Evolutionary conservation across 2,329 filamentous ascomycete genomes (phyloP), one percentile per base, ranked within the genome.

Genomic region (Aureobasidium subglaciale): DNA sequence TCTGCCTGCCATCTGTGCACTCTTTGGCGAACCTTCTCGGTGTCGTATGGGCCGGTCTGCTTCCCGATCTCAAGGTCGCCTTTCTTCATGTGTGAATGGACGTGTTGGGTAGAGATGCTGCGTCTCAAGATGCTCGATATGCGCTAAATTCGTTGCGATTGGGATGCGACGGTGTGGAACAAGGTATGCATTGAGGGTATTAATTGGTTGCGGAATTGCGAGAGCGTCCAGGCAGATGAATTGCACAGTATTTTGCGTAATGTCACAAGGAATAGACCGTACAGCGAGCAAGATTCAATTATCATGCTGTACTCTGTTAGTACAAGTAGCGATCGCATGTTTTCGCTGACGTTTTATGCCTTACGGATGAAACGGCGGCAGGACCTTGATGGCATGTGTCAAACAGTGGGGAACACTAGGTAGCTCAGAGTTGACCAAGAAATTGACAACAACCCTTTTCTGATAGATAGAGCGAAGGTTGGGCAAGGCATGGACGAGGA

Each of bases 1-100:
- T 85, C 77, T 65, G 86, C 86, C 70, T 96, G 90, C 90, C 90
- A 96, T 70, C 85, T 81, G 63, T 85, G 86, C 53, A 96, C 88
- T 64, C 90, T 84, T 62, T 88, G 86, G 59, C 82, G 82, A 45
- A 95, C 87, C n/a, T 45, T 40, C 7, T 50, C 37, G 3, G 38
- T 55, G 25, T 56, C 43, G 25, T 42, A 55, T 1, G 30, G 38
- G 10, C 53, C 58, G n/a, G 34, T 25, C 22, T 58, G 56, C 32
- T 56, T 52, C 15, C 48, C 54, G 27, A 54, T 43, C 41, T 58
- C 41, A 24, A 55, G 22, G 13, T 27, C 32, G 42, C 42, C 24
- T 20, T 50, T 27, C 24, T 30, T 42, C 30, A 30, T 52, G 35
- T 25, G 56, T 40, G 35, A 18, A 16, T 50, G 18, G 9, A 29